Evolutionary conservation across 2,329 filamentous ascomycete genomes (phyloP).

Genomic region (Sclerotinia borealis): DNA sequence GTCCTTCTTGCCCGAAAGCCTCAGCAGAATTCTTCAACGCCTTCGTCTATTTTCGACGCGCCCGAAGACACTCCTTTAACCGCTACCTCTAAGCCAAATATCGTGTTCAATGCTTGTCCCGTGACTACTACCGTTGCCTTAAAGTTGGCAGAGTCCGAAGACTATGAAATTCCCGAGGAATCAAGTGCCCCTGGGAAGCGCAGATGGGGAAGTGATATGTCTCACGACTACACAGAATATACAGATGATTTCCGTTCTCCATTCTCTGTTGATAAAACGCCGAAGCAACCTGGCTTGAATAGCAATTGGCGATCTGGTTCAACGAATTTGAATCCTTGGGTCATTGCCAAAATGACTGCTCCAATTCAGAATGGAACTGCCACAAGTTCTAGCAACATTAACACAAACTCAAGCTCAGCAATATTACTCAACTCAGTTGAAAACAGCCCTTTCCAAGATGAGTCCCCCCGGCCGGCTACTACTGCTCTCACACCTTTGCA

Average conservation of each 20-base stretch:
- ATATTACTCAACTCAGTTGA: neutral
- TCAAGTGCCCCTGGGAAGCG: neutral
- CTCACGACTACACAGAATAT: conserved; percentile 39
- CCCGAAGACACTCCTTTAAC: neutral
- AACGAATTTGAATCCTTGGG: conserved; percentile 35
- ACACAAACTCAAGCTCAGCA: neutral
- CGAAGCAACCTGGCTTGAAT: neutral
- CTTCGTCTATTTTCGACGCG: neutral
- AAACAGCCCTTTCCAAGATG: neutral
- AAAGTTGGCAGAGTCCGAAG: neutral
- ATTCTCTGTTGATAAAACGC: neutral
- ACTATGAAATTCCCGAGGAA: neutral
- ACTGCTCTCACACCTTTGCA: neutral
- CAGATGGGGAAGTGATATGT: conserved; percentile 39
- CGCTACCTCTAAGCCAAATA: neutral
- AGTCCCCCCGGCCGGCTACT: neutral
- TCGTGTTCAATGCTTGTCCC: neutral
- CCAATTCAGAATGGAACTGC: conserved; percentile 9
- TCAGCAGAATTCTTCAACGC: neutral
- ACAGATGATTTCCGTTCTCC: conserved; percentile 33
- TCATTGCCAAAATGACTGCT: conserved; percentile 36
- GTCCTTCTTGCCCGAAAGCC: conserved; percentile 24
- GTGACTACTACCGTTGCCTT: neutral
- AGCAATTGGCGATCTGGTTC: neutral
- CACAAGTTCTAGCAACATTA: neutral